Percentiles rank a stretch among this genome's conserved stretches.
Conservation (phyloP, 331 rosid species). For the Pyrus hybrid region DNA sequence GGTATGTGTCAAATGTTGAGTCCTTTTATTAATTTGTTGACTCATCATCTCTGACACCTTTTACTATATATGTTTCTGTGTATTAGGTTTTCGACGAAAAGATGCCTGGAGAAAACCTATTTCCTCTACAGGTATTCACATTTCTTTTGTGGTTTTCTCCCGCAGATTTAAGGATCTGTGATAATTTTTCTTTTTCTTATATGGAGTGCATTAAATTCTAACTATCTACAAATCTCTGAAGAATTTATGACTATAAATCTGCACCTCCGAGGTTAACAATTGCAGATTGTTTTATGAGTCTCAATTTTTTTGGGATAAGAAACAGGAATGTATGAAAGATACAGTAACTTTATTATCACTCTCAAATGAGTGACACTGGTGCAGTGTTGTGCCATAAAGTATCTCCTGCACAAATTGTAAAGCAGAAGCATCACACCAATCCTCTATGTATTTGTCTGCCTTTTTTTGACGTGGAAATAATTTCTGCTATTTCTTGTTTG, state of each 20-base stretch:
- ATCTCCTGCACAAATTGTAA: background rate
- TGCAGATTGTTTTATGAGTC: background rate
- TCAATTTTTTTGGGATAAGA: background rate
- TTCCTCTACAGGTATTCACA: constrained; percentile 73
- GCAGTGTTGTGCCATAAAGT: background rate
- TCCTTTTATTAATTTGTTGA: constrained; percentile 4
- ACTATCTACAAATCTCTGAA: background rate
- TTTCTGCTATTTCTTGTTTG: constrained; percentile 17
- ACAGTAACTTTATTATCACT: background rate
- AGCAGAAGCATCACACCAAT: background rate
- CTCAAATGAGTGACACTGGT: background rate
- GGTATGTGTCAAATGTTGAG: constrained; percentile 45
- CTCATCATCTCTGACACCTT: constrained; percentile 2
- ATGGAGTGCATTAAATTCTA: background rate
- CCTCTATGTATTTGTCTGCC: background rate
- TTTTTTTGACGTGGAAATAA: constrained; percentile 7
- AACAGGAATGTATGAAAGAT: background rate
- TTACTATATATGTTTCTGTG: background rate
- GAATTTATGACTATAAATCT: background rate
- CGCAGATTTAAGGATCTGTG: background rate
- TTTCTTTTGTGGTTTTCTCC: background rate
- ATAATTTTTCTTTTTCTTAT: background rate
- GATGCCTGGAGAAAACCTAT: constrained; percentile 86
- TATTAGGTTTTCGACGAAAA: constrained; percentile 88
- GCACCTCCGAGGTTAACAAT: background rate